phyloP scores from a whole-genome alignment of 2,329 filamentous ascomycete genomes.

The Alternaria gaisen region DNA sequence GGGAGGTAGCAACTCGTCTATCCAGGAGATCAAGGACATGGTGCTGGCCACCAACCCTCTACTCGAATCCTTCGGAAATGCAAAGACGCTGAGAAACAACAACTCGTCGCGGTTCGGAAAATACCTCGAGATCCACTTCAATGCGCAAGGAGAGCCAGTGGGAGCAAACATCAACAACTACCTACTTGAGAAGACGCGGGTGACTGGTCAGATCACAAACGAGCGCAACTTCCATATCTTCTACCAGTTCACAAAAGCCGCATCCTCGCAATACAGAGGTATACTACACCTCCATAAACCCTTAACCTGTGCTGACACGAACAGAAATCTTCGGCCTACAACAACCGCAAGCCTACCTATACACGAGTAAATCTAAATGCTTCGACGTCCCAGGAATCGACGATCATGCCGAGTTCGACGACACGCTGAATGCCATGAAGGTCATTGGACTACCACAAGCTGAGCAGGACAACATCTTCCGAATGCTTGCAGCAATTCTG shows the following conservation, averaged over 20 bases:
- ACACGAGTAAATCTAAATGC: constrained; percentile 94
- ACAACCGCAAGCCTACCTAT: constrained; percentile 89
- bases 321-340: constrained; percentile 86
- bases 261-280: constrained; percentile 81
- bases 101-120: constrained; percentile 99
- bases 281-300: constrained; percentile 19
- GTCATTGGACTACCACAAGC: constrained; percentile 86
- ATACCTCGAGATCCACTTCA: constrained; percentile 97
- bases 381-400: constrained; percentile 94
- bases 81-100: constrained; percentile 97
- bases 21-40: constrained; percentile 99
- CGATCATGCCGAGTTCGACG: constrained; percentile 85
- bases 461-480: constrained; percentile 96
- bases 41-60: constrained; percentile 97
- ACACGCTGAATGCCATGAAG: constrained; percentile 93
- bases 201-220: constrained; percentile 92
- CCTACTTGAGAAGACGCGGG: constrained; percentile 91
- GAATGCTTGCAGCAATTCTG: constrained; percentile 88
- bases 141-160: constrained; percentile 86
- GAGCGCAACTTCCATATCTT: constrained; percentile 99
- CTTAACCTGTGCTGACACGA: constrained; percentile 22
- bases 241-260: constrained; percentile 97
- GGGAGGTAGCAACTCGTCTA: constrained; percentile 81
- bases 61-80: constrained; percentile 97
- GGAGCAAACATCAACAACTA: constrained; percentile 99